Base-by-base conservation (phyloP, 2,329 filamentous ascomycete genomes). In the Aspergillus alliaceus region DNA sequence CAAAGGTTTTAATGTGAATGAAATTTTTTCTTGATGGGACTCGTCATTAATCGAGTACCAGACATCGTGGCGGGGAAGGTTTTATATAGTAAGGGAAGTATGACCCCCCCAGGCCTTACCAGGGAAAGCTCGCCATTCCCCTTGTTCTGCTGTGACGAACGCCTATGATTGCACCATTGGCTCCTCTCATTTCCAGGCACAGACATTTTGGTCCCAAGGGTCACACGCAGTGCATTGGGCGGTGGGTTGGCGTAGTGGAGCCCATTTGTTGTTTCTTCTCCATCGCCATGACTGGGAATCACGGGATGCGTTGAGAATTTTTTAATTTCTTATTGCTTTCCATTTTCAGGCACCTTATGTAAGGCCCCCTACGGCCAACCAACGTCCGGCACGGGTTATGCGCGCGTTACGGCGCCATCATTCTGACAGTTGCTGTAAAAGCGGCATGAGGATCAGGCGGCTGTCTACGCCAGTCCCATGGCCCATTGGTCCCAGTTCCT, bases 31-130 rank as follows among this genome's bases (percentile, higher is more conserved):
- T 61, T 59, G 56, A 55, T 44, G 31, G 22, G 37, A 46, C 63
- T 49, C 58, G 24, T 25, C 39, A 49, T 35, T 51, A n/a, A 57
- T 57, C 35, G 56, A 54, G 27, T 62, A 57, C 63, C 61, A 62
- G 46, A 53, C 46, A 51, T 42, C 48, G 50, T 50, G 51, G 61
- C 63, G 61, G 63, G 61, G 61, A 50, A 53, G 59, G 39, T 58
- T 48, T 64, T 65, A 64, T 64, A 65, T 65, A 59, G 56, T 54
- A 46, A 50, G 57, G 53, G n/a, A 37, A 47, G 39, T 42, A 42
- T 42, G 39, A 42, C 39, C 47, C 47, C 35, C 53, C 29, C 25
- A n/a, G 9, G 27, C 27, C 27, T 51, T 60, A 59, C 59, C 50
- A 58, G 56, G 46, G 46, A 37, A 56, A 56, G 55, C 58, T 53